Evolutionary conservation across 78 protist species (phyloP), one percentile per base, ranked within the genome.

Genomic region (Bigelowiella natans): DNA sequence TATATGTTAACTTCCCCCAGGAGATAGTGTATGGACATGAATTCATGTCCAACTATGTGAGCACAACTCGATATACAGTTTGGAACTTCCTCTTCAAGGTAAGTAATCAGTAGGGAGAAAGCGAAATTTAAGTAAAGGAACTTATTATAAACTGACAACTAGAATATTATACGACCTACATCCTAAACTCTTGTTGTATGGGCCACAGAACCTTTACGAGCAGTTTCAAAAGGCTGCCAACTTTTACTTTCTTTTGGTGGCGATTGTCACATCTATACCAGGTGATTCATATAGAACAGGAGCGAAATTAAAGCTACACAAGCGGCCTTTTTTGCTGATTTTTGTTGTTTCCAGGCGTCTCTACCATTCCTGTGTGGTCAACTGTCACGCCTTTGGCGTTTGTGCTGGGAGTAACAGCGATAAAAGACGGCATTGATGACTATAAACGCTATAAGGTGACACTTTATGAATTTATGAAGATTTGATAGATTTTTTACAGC

Each of bases 171-270:
- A n/a, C n/a, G n/a, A n/a, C n/a, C 73, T 26, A 51, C 18, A 7
- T 26, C 73, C 73, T 51, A 51, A 26, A 18, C 18, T 51, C 18
- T 51, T 26, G 18, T 18, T 26, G 73, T 18, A 51, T 51, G 7
- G 73, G 18, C 73, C 73, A 51, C 73, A 51, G 73, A 51, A 51
- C 18, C 73, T 51, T 18, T 51, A 26, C 73, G 73, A 51, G 73
- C 73, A 51, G 73, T 51, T 51, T 51, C 73, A 85, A 11, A 85
- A 85, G 87, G 36, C 36, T 34, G 87, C 87, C 36, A 85, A 85
- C 87, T 85, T 85, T 11, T 85, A 85, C 38, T 85, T 85, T 37
- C 38, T 85, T 34, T 29, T 85, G 30, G 18, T 85, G 36, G 87
- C 87, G 73, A 51, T 51, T 51, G 18, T 51, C 18, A 51, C 73